Evolutionary conservation across 129 eudicot genomes (phyloP), one percentile per base, ranked within the genome.

Genomic region (Erigeron canadensis): DNA sequence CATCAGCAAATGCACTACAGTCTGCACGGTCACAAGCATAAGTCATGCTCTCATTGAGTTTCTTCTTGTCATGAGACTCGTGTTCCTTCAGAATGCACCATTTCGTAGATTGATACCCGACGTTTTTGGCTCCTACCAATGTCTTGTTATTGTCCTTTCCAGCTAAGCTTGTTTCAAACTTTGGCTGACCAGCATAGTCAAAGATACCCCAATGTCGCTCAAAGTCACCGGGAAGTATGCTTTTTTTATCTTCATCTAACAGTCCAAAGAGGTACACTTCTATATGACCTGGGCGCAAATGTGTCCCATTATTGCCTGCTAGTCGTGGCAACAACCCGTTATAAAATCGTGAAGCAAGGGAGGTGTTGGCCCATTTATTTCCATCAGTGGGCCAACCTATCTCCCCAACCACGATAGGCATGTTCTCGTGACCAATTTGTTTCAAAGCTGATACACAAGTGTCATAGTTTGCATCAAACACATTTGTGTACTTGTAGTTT

Each of bases 321-420:
- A 84, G 53, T 41, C 78, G 81, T 46, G 68, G 81, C 37, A 87
- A 47, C 0, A 82, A 70, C 6, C 94, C 96, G 2, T 81, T 53
- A 54, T 89, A 84, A 58, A 84, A 86, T 58, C 73, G 84, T 34
- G 81, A 72, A 13, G 90, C 88, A 10, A 81, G 22, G 10, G 72
- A 42, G 13, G 4, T 18, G 53, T 80, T 82, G 12, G 90, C 96
- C 56, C 72, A 65, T 13, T 2, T 28, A 17, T 76, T 44, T 2
- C 90, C 90, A 11, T 84, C 96, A 0, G 94, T 89, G 7, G 94
- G 94, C 96, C 96, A 89, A 2, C 96, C 96, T 15, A 84, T 82
- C 59, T 87, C 94, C 39, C 96, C 94, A 2, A 87, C 67, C 2
- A 84, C 71, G 61, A 87, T 74, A 7, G 69, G 63, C 83, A 84